Conservation (phyloP, 1,284 basidiomycete genomes). For the Omphalotus olearius region DNA sequence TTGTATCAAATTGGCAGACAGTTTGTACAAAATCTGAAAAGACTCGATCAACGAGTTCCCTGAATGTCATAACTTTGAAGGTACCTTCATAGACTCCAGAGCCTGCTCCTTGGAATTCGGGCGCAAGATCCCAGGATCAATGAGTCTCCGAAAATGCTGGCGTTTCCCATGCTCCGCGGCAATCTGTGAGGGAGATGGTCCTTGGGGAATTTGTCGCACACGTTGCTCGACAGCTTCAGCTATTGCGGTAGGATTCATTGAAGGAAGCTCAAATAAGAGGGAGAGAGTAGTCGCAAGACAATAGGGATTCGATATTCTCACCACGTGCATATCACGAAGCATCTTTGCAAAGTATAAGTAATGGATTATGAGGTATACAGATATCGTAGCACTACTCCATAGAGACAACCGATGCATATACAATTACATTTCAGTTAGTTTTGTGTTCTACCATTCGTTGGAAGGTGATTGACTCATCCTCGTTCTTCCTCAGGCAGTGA, state of each 20-base stretch:
- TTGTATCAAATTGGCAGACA: slow-evolving; percentile 69
- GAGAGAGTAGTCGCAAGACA: no score
- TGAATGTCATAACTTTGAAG: slow-evolving; percentile 2
- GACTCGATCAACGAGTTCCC: slow-evolving; percentile 3
- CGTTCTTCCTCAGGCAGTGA: slow-evolving; percentile 1
- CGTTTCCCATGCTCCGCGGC: slow-evolving; percentile 55
- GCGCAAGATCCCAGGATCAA: slow-evolving; percentile 70
- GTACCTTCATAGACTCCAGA: slow-evolving; percentile 59
- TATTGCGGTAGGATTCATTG: slow-evolving; percentile 18
- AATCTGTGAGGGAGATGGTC: slow-evolving; percentile 19
- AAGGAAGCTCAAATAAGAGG: not conserved
- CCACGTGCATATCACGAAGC: no score
- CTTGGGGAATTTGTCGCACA: slow-evolving; percentile 22
- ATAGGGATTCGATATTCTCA: no score
- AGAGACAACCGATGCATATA: no score
- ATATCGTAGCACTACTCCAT: no score
- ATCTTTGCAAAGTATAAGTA: no score
- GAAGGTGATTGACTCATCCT: not conserved
- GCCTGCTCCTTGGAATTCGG: slow-evolving; percentile 63
- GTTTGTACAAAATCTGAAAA: slow-evolving; percentile 54
- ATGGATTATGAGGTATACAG: no score
- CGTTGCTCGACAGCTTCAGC: slow-evolving; percentile 47
- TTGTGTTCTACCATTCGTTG: slow-evolving; percentile 5
- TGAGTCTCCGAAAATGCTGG: slow-evolving; percentile 66
- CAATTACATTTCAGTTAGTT: no score